Percentiles rank a stretch among this genome's conserved stretches.
Conservation (phyloP, 768 basidiomycete genomes). For the Boletus sensibilis region DNA sequence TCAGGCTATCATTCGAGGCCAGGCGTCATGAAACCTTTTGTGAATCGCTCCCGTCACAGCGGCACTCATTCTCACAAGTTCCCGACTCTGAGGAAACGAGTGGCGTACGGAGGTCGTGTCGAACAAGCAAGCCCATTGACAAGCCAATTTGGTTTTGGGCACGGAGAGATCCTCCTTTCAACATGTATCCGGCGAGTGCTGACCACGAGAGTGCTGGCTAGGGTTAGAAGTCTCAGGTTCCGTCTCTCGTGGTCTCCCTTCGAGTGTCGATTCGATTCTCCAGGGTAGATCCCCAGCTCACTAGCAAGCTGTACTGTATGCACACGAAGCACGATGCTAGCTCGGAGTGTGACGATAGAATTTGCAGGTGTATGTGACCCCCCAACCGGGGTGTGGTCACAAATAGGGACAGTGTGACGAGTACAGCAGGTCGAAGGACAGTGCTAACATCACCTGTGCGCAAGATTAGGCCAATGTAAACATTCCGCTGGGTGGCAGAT, state of each 20-base stretch:
- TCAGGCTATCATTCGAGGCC: too few species aligned
- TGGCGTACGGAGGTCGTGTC: background rate
- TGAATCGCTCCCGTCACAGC: too few species aligned
- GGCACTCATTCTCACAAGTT: background rate
- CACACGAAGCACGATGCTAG: background rate
- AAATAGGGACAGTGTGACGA: background rate
- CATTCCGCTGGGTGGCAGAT: background rate
- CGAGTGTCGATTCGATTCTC: background rate
- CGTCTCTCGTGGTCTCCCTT: background rate
- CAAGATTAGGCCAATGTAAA: background rate
- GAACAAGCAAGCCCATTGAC: background rate
- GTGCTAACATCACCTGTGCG: background rate
- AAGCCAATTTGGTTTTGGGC: background rate
- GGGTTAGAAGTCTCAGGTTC: too few species aligned
- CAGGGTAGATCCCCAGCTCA: too few species aligned
- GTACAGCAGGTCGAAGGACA: background rate
- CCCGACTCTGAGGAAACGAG: too few species aligned
- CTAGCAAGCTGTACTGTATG: background rate
- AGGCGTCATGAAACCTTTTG: background rate
- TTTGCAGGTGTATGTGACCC: background rate
- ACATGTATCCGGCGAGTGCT: background rate
- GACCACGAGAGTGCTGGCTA: too few species aligned
- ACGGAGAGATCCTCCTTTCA: background rate
- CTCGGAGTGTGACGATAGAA: background rate
- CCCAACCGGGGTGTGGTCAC: background rate